A percentile compares a stretch with the other conserved stretches of the same genome.
Conservation (phyloP, 2,329 filamentous ascomycete species). For the Alternaria triticimaculans region DNA sequence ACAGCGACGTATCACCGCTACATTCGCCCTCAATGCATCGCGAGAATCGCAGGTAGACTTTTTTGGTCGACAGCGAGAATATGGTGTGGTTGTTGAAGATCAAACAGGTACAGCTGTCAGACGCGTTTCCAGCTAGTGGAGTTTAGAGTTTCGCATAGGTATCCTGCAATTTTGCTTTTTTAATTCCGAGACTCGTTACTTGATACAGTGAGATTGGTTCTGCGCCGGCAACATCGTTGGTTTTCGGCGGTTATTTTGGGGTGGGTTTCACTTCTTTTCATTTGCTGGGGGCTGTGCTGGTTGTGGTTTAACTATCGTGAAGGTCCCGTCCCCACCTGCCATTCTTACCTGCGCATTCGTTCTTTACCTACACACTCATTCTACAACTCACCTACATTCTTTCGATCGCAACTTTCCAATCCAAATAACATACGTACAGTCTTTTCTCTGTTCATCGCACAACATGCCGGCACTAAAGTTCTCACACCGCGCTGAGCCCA, state of each 20-base stretch:
- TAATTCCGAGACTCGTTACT: not conserved
- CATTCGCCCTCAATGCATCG: not conserved
- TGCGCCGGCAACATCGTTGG: not conserved
- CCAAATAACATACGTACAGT: not conserved
- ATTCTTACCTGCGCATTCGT: not conserved
- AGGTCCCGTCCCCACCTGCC: not conserved
- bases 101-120: not conserved
- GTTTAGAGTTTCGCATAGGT: not conserved
- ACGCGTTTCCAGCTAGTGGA: not conserved
- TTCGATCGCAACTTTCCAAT: not conserved
- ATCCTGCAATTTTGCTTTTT: conserved; percentile 2
- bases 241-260: not conserved
- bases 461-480: not conserved
- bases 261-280: not conserved
- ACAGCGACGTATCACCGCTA: not conserved
- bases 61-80: not conserved
- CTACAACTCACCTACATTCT: not conserved
- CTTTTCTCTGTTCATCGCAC: not conserved
- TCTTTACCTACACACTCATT: not conserved
- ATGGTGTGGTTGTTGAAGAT: not conserved
- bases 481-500: not conserved
- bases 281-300: not conserved
- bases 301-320: not conserved
- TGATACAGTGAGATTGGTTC: not conserved
- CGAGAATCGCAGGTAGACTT: not conserved